These are phyloP conservation scores for Myriosclerotinia curreyana DNA, from an alignment of 2,329 filamentous ascomycete genomes.

Conservation along the genomic window DNA sequence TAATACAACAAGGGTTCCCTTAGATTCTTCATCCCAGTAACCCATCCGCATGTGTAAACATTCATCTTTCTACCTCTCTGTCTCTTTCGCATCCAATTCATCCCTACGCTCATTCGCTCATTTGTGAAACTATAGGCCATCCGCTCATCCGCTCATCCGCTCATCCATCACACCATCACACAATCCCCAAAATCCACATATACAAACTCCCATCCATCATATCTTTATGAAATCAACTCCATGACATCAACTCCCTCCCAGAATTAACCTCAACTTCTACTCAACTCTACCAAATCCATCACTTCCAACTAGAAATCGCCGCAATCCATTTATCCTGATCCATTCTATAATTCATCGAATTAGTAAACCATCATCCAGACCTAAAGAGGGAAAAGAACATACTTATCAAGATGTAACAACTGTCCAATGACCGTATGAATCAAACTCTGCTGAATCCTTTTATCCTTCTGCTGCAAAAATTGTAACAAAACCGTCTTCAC, in stretches of 20 bases:
- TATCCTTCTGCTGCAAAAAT: slow-evolving; percentile 78
- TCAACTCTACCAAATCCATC: background rate
- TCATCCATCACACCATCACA: background rate
- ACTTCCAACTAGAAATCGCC: slow-evolving; percentile 50
- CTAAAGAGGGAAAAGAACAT: slow-evolving; percentile 40
- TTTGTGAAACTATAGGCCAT: too few relatives aligned
- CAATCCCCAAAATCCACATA: background rate
- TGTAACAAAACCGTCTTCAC: slow-evolving; percentile 78
- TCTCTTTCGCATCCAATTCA: background rate
- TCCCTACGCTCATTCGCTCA: background rate
- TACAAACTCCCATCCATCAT: background rate
- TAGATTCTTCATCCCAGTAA: background rate
- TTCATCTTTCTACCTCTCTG: background rate
- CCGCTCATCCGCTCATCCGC: too few relatives aligned
- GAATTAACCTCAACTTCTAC: too few relatives aligned
- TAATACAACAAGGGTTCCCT: background rate
- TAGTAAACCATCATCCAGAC: background rate
- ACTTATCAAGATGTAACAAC: slow-evolving; percentile 75
- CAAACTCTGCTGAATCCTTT: slow-evolving; percentile 69
- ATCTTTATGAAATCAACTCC: background rate
- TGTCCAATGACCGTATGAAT: slow-evolving; percentile 70
- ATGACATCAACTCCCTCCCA: too few relatives aligned
- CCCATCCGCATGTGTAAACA: background rate
- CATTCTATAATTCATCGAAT: slow-evolving; percentile 44
- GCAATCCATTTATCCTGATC: slow-evolving; percentile 87